phyloP scores from a whole-genome alignment of 2,329 filamentous ascomycete species.

The Fusarium lyarnte region DNA sequence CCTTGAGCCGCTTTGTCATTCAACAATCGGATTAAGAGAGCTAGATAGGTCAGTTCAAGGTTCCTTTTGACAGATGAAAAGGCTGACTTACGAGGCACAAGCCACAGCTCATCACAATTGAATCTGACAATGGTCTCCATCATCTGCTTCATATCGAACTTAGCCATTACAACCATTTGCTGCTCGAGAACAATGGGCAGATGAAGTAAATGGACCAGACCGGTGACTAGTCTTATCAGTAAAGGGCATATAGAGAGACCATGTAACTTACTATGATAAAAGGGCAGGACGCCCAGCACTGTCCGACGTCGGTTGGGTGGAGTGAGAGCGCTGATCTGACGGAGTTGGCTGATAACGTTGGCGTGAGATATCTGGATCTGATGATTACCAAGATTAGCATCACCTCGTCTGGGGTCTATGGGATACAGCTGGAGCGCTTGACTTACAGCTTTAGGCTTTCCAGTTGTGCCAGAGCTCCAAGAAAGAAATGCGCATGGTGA shows the following conservation, averaged over 20 bases:
- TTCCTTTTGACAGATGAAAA: accelerated
- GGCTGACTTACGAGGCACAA: background rate
- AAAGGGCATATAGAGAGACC: accelerated
- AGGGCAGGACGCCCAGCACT: background rate
- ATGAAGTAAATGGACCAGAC: background rate
- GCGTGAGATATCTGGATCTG: background rate
- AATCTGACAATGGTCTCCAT: background rate
- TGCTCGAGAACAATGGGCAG: background rate
- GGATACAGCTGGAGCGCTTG: accelerated
- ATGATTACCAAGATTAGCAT: background rate
- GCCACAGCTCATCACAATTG: background rate
- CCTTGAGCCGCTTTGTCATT: background rate
- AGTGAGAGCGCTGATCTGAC: background rate
- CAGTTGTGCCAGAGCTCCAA: background rate
- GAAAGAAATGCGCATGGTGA: background rate
- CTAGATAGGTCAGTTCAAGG: accelerated
- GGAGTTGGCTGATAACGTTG: background rate
- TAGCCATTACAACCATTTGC: background rate
- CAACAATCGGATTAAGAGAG: background rate
- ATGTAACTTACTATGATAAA: background rate
- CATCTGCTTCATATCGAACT: too few relatives aligned
- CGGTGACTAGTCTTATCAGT: background rate
- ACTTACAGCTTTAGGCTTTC: background rate
- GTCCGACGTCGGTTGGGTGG: background rate
- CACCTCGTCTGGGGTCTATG: accelerated